A percentile compares a stretch with the other conserved stretches of the same genome.
Evolutionary conservation across 768 basidiomycete species (phyloP).

Genomic region (Rhodotorula paludigena): DNA sequence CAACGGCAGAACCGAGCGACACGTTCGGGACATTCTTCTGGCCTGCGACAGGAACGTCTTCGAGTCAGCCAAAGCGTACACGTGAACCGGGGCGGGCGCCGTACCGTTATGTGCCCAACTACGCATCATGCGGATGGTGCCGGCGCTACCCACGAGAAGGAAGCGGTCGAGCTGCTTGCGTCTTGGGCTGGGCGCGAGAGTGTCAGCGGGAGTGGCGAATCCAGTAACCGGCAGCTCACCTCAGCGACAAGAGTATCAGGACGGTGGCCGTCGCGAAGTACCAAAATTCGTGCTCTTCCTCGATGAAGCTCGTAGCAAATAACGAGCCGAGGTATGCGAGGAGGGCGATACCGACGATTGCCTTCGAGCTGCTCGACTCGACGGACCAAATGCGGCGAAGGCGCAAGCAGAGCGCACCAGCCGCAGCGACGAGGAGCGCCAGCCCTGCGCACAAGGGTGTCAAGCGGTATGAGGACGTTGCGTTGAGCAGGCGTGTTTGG

Average conservation of each 20-base stretch:
- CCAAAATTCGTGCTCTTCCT: slow-evolving; percentile 36
- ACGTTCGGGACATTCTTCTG: slow-evolving; percentile 28
- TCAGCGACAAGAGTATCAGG: accelerated
- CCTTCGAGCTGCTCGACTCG: not conserved
- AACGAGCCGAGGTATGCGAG: slow-evolving; percentile 8
- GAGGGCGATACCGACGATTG: slow-evolving; percentile 1
- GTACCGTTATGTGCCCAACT: slow-evolving; percentile 32
- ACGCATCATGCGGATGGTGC: slow-evolving; percentile 1
- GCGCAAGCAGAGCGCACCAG: not conserved
- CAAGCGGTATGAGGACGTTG: slow-evolving; percentile 89
- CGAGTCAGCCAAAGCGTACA: no score
- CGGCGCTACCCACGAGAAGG: not conserved
- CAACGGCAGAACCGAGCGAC: slow-evolving; percentile 6
- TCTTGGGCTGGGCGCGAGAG: not conserved
- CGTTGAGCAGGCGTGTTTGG: slow-evolving; percentile 65
- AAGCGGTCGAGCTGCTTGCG: not conserved
- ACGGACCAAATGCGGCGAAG: not conserved
- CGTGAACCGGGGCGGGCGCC: not conserved
- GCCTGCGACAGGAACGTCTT: slow-evolving; percentile 10
- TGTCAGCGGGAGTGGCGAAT: no score
- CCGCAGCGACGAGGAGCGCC: slow-evolving; percentile 50
- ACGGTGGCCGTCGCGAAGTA: slow-evolving; percentile 12
- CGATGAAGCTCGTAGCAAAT: slow-evolving; percentile 35
- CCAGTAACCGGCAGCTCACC: not conserved
- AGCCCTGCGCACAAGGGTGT: slow-evolving; percentile 68